Conservation (phyloP, 148 eudicot species). For the Persicaria maculosa region DNA sequence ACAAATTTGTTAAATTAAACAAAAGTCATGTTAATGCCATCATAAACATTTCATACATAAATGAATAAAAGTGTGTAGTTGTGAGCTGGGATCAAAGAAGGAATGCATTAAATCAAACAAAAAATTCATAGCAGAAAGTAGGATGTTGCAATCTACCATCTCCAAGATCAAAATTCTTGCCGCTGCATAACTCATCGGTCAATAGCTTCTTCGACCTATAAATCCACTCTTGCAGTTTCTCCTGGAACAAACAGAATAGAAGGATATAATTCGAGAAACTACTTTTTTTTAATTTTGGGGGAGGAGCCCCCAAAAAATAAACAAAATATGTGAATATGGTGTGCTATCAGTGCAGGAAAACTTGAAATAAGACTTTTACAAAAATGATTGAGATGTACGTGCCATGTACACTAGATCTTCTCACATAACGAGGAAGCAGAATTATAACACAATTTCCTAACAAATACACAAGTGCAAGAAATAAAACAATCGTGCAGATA, state of each 20-base stretch:
- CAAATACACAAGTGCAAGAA: background rate
- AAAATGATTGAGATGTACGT: no score
- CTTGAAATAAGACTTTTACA: no score
- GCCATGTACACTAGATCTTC: no score
- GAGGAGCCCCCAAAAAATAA: background rate
- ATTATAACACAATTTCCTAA: background rate
- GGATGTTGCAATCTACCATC: slow-evolving; percentile 39
- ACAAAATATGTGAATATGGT: background rate
- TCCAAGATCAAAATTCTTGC: slow-evolving; percentile 44
- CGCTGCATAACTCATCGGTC: slow-evolving; percentile 45
- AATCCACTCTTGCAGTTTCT: slow-evolving; percentile 87
- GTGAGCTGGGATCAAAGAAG: background rate
- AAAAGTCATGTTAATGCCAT: background rate
- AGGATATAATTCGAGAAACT: background rate
- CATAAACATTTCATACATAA: background rate
- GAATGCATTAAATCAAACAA: background rate
- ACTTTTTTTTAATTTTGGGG: background rate
- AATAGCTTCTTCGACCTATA: slow-evolving; percentile 41
- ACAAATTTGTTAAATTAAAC: background rate
- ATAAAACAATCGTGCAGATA: background rate
- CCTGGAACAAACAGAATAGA: slow-evolving; percentile 35
- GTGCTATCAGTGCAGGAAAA: no score
- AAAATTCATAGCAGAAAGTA: background rate
- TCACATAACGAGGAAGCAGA: no score
- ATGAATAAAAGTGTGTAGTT: background rate